phyloP scores from a whole-genome alignment of 2,329 filamentous ascomycete genomes.

The Dendrostoma leiphaemia region DNA sequence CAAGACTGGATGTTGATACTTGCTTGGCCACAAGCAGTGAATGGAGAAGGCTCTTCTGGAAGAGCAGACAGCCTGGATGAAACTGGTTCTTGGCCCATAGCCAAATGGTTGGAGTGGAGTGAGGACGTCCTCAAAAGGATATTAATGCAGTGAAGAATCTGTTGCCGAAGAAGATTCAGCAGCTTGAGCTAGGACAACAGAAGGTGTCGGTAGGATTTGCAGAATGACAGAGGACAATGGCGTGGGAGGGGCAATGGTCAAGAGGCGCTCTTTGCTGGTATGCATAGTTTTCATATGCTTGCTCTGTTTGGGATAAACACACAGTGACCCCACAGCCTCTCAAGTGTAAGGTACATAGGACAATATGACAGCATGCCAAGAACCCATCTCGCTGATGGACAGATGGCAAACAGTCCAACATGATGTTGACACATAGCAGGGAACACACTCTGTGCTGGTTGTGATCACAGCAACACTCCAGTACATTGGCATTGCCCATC shows the following conservation, averaged over 20 bases:
- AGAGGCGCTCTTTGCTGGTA: not conserved
- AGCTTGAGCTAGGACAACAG: not conserved
- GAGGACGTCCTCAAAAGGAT: not conserved
- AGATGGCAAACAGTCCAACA: no score
- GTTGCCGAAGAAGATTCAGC: not conserved
- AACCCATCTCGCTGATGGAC: not conserved
- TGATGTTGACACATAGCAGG: no score
- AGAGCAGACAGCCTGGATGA: not conserved
- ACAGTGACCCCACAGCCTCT: not conserved
- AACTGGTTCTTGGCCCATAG: not conserved
- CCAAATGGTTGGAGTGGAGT: not conserved
- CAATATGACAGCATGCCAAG: not conserved
- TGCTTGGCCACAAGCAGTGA: not conserved
- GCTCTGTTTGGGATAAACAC: not conserved
- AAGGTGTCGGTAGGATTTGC: not conserved
- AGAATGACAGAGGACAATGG: not conserved
- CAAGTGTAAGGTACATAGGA: no score
- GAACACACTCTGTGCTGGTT: no score
- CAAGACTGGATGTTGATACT: not conserved
- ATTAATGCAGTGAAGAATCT: not conserved
- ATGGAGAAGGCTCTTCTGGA: not conserved
- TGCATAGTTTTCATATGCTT: not conserved
- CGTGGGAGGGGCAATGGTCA: not conserved
- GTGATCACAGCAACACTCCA: no score
- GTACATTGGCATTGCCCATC: no score